Base-by-base conservation (phyloP, 352 stramenopile species). In the Pseudoperonospora humuli region DNA sequence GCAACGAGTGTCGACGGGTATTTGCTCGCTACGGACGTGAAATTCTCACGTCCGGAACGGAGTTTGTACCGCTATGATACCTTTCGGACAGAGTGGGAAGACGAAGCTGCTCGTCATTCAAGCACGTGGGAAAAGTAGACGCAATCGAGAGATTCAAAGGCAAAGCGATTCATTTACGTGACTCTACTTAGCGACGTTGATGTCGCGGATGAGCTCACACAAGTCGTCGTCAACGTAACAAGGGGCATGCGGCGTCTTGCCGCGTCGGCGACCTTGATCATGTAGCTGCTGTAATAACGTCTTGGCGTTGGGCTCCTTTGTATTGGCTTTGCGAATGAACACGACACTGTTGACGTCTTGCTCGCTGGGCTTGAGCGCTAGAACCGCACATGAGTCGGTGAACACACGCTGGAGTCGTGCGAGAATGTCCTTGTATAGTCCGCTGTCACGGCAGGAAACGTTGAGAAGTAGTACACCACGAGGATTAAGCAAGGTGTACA, bases 1-100 rank as follows among this genome's bases (percentile, higher is more conserved):
- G 54, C 50, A 64, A 67, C 44, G 18, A 70, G 6, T 33, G 41
- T 41, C 10, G 50, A 62, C 4, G 47, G 45, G 0, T 67, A 63
- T 38, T 41, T 41, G 8, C 67, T 89, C 2, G 38, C 55, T 5
- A 15, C 64, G 3, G 75, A 86, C 38, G 53, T 75, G 39, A 90
- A 90, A 57, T 80, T 90, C 33, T 66, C 73, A 3, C 61, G 75
- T 3, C 65, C 61, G 10, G 80, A 89, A 54, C 61, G 49, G 15
- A 64, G 65, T 14, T 50, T 93, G 45, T 87, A 82, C 38, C 71
- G 75, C 33, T 90, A 81, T 48, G 80, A 93, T 46, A 73, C 75
- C 10, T 89, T 90, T 34, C 77, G 77, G 8, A 64, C 62, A 31
- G 59, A 75, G 38, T 90, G 72, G 77, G 57, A 81, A 49, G 77